Base-by-base conservation (phyloP, 1,139 yeast species). In the Geotrichum restrictum region DNA sequence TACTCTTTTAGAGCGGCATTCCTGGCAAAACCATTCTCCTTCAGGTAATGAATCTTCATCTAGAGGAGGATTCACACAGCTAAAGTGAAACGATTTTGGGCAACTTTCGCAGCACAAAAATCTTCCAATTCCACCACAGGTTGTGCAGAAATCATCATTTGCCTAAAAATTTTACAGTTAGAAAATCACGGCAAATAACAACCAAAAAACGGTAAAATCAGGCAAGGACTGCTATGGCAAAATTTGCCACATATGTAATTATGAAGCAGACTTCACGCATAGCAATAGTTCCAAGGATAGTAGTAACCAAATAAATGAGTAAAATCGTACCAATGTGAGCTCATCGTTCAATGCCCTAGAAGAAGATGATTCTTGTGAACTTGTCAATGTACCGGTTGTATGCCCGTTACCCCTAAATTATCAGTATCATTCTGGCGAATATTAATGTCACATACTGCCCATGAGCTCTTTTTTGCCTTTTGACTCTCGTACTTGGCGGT, bases 41-140 rank as follows among this genome's bases (percentile, higher is more conserved):
- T 85, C 94, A 0, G 97, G 97, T 7, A 89, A 74, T 41, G 80
- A 76, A 44, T 74, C 75, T 45, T 83, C 84, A 58, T 85, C 93
- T 24, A 85, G 70, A 0, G 98, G 98, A 1, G 98, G 98, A 61
- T 88, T 86, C 58, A 93, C 80, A 67, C 98, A 93, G 11, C 87
- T 76, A 64, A 93, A 88, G 65, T 93, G 98, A 68, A 91, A 93
- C 1, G 96, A 87, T 62, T 78, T 79, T 0, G 97, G 96, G 68
- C 98, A 93, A 1, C 87, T 76, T 61, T 93, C 98, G 70, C 98
- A 93, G 69, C 98, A 93, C 31, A 93, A 75, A 59, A 93, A 88
- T 37, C 87, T 76, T 7, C 98, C 98, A 0, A 91, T 75, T 27
- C 89, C 88, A 1, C 94, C 89, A 70, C 98, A 93, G 0, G 94